Percentiles rank a stretch among this genome's conserved stretches.
Evolutionary conservation across 1,284 basidiomycete genomes (phyloP).

Genomic region (Cryptococcus deneoformans): DNA sequence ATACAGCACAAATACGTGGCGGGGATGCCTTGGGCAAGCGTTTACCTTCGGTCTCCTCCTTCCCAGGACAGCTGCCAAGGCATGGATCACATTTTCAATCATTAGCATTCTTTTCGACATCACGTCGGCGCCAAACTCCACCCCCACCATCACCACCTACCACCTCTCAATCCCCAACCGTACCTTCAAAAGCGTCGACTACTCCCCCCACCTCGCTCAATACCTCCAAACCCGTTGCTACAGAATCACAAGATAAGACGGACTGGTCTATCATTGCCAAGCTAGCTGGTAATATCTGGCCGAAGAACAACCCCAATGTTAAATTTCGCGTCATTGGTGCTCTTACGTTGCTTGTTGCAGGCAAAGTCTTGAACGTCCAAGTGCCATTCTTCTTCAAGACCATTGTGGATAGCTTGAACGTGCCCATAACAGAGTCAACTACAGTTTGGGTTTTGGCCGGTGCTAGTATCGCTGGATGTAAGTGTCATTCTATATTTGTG

Average conservation of each 20-base stretch:
- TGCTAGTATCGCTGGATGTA: constrained; percentile 85
- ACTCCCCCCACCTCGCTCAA: background rate
- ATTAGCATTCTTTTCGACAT: background rate
- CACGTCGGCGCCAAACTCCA: background rate
- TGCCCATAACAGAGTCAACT: constrained; percentile 71
- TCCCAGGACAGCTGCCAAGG: no score
- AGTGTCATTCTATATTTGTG: constrained; percentile 39
- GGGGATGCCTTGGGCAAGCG: no score
- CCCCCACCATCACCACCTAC: background rate
- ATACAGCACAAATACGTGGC: background rate
- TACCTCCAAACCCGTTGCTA: background rate
- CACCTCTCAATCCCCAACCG: background rate
- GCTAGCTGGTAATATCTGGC: constrained; percentile 59
- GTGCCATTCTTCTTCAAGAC: constrained; percentile 94
- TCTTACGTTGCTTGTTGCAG: constrained; percentile 73
- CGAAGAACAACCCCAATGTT: constrained; percentile 53
- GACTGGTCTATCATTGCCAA: constrained; percentile 58
- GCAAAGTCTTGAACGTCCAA: constrained; percentile 96
- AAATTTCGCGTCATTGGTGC: constrained; percentile 78
- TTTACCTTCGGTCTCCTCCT: no score
- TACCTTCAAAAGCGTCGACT: background rate
- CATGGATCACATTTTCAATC: background rate
- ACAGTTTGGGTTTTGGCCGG: constrained; percentile 92
- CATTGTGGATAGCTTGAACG: constrained; percentile 84
- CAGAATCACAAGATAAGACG: constrained; percentile 31